These are phyloP conservation scores for Suillus subluteus DNA, from an alignment of 768 basidiomycete species.

Conservation along the genomic window DNA sequence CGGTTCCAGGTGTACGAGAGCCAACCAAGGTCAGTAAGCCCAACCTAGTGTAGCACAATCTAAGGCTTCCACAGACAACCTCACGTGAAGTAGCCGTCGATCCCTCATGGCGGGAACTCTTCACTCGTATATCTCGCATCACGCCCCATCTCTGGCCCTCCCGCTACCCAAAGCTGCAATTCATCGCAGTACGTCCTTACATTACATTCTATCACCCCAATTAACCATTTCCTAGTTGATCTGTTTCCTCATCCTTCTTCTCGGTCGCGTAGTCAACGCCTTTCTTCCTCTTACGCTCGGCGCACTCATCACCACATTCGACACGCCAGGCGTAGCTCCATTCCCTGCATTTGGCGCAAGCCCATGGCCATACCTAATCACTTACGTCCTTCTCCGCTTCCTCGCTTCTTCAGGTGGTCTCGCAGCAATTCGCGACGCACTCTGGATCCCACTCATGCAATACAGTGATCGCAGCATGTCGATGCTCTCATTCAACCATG, in stretches of 20 bases:
- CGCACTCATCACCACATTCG: conserved; percentile 31
- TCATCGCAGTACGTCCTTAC: conserved; percentile 46
- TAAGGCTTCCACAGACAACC: conserved; percentile 7
- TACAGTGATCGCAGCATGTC: conserved; percentile 72
- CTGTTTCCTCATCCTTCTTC: conserved; percentile 69
- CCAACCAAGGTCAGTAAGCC: neutral
- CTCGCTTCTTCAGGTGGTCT: conserved; percentile 80
- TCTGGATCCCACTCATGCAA: conserved; percentile 91
- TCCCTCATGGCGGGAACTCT: conserved; percentile 73
- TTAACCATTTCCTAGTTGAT: conserved; percentile 44
- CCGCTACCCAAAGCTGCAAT: conserved; percentile 64
- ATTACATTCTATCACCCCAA: conserved; percentile 38
- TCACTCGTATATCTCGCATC: conserved; percentile 64
- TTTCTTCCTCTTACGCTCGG: conserved; percentile 74
- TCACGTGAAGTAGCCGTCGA: conserved; percentile 61
- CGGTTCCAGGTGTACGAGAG: conserved; percentile 35
- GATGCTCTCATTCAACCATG: conserved; percentile 76
- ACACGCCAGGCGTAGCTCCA: conserved; percentile 18
- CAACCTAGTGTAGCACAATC: neutral
- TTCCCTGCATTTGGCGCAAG: conserved; percentile 38
- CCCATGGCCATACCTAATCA: conserved; percentile 70
- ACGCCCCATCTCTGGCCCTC: conserved; percentile 87
- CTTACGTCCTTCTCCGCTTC: conserved; percentile 72
- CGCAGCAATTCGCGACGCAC: conserved; percentile 63
- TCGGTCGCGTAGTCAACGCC: conserved; percentile 79